phyloP scores from a whole-genome alignment of 768 basidiomycete species.

The Leccinum broughii region DNA sequence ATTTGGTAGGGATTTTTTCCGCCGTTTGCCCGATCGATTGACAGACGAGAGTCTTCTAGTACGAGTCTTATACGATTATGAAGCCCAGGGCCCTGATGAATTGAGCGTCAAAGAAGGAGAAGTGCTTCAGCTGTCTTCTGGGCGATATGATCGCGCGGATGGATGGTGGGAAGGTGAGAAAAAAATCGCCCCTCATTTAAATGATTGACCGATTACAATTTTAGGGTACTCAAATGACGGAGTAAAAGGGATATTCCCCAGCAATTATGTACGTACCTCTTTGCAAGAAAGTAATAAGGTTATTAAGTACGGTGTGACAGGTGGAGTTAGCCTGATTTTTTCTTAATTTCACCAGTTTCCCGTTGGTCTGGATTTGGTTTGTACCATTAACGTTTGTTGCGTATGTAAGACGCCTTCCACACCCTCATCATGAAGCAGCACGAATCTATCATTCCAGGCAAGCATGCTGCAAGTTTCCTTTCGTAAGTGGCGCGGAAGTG shows the following conservation, averaged over 20 bases:
- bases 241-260: conserved; percentile 80
- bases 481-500: conserved; percentile 36
- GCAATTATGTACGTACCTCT: conserved; percentile 71
- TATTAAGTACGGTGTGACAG: conserved; percentile 35
- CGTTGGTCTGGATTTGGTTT: conserved; percentile 12
- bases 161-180: conserved; percentile 86
- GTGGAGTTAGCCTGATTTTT: conserved; percentile 47
- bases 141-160: conserved; percentile 62
- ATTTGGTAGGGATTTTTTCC: conserved; percentile 46
- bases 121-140: conserved; percentile 61
- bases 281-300: conserved; percentile 18
- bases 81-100: conserved; percentile 72
- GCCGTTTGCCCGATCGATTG: conserved; percentile 4
- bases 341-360: neutral
- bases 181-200: conserved; percentile 19
- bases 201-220: conserved; percentile 28
- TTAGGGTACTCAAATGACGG: conserved; percentile 61
- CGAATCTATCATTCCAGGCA: conserved; percentile 16
- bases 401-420: conserved; percentile 27
- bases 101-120: conserved; percentile 61
- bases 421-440: conserved; percentile 18
- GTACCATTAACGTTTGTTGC: conserved; percentile 20
- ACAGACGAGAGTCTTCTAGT: conserved; percentile 44
- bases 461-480: conserved; percentile 23
- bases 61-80: conserved; percentile 79